A percentile compares a stretch with the other conserved stretches of the same genome.
Evolutionary conservation across 2,329 filamentous ascomycete species (phyloP).

Genomic region (Coleophoma cylindrospora): DNA sequence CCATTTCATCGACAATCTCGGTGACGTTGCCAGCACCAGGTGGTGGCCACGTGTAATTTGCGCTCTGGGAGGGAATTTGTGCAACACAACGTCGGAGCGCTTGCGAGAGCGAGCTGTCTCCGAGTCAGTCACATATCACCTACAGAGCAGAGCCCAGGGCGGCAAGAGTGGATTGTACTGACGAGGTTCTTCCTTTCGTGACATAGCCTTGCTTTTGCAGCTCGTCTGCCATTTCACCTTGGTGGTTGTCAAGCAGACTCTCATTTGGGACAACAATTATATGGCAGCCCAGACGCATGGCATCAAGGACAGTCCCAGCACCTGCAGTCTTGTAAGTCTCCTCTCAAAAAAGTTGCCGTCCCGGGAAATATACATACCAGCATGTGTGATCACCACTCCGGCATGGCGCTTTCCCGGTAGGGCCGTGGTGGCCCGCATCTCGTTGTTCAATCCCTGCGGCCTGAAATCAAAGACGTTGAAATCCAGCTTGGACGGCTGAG

Average conservation of each 20-base stretch:
- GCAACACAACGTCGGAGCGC: background rate
- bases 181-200: constrained; percentile 32
- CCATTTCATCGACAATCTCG: background rate
- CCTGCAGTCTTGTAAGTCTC: constrained; percentile 44
- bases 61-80: background rate
- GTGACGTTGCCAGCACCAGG: background rate
- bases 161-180: constrained; percentile 3
- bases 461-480: constrained; percentile 66
- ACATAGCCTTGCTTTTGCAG: constrained; percentile 72
- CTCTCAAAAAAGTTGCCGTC: background rate
- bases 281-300: constrained; percentile 65
- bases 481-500: constrained; percentile 33
- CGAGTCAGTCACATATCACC: background rate
- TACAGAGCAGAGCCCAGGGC: too few species aligned
- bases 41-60: background rate
- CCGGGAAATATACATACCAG: constrained; percentile 52
- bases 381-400: constrained; percentile 78
- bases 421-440: constrained; percentile 40
- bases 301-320: constrained; percentile 84
- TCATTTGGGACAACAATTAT: constrained; percentile 90
- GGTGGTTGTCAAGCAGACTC: constrained; percentile 81
- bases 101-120: background rate
- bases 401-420: constrained; percentile 37
- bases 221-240: constrained; percentile 77
- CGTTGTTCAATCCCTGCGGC: constrained; percentile 44